phyloP scores from a whole-genome alignment of 208 protist genomes.

The Leishmania martiniquensis region DNA sequence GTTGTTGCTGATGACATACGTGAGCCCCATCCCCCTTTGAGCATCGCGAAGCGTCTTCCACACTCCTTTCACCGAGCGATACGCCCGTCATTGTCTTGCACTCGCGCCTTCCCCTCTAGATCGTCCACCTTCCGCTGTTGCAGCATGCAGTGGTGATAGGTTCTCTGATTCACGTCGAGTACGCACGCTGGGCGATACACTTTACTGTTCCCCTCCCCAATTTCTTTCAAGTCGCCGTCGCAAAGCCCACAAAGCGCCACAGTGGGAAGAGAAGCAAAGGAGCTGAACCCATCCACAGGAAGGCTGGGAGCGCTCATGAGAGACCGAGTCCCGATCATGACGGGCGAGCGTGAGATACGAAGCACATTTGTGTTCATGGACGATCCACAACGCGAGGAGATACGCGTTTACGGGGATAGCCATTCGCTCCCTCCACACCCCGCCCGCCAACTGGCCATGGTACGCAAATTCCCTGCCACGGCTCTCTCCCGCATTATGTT shows the following conservation, averaged over 20 bases:
- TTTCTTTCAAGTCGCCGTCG: neutral
- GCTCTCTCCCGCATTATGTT: neutral
- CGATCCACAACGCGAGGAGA: constrained; percentile 76
- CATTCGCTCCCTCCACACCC: constrained; percentile 13
- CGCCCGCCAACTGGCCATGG: neutral
- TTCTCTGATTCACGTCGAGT: neutral
- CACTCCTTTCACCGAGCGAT: neutral
- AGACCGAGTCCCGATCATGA: neutral
- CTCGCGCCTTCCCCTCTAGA: neutral
- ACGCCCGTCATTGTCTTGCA: neutral
- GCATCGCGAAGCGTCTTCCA: neutral
- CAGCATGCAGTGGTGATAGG: neutral
- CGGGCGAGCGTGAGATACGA: neutral
- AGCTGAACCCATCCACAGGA: neutral
- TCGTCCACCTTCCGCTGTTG: neutral
- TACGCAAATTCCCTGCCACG: neutral
- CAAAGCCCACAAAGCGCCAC: neutral
- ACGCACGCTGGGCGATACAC: neutral
- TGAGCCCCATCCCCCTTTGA: neutral
- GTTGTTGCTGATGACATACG: neutral
- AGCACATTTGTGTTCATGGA: neutral
- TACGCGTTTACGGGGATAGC: constrained; percentile 49
- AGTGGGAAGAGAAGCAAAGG: neutral
- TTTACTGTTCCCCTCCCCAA: neutral
- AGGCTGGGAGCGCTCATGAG: neutral